These are phyloP conservation scores for Polytrichum commune DNA, from an alignment of 225 moss, liverwort and hornwort genomes.

Conservation along the genomic window DNA sequence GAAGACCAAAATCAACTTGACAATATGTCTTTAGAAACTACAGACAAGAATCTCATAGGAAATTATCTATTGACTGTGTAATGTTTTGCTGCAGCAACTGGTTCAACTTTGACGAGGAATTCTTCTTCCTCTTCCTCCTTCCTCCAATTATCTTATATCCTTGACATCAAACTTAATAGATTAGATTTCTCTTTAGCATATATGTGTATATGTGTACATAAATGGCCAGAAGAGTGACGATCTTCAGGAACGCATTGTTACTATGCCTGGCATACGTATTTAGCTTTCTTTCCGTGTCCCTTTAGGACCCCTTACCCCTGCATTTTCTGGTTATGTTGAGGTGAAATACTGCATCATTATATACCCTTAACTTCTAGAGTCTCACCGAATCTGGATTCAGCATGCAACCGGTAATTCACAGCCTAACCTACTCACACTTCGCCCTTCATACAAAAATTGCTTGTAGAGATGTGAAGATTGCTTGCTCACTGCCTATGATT, in stretches of 20 bases:
- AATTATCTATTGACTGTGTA: no score
- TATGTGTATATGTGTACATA: no score
- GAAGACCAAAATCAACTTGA: no score
- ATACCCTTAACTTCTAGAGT: constrained; percentile 45
- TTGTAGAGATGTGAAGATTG: background rate
- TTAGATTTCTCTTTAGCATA: background rate
- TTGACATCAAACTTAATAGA: constrained; percentile 12
- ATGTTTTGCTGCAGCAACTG: constrained; percentile 58
- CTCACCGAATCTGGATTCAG: constrained; percentile 86
- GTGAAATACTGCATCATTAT: background rate
- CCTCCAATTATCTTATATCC: constrained; percentile 99
- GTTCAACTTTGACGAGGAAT: constrained; percentile 99
- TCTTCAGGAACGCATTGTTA: no score
- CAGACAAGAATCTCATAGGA: no score
- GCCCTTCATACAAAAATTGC: background rate
- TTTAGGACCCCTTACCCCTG: no score
- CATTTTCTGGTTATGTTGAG: background rate
- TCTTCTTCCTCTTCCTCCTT: constrained; percentile 90
- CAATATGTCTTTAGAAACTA: no score
- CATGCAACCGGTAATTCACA: constrained; percentile 62
- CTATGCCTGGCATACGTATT: no score
- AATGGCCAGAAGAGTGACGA: no score
- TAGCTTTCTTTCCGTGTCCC: no score
- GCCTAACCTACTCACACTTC: background rate
- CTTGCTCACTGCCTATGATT: background rate